A percentile compares a stretch with the other conserved stretches of the same genome.
Conservation (phyloP, 83 land plant species). For the Diphasiastrum complanatum region DNA sequence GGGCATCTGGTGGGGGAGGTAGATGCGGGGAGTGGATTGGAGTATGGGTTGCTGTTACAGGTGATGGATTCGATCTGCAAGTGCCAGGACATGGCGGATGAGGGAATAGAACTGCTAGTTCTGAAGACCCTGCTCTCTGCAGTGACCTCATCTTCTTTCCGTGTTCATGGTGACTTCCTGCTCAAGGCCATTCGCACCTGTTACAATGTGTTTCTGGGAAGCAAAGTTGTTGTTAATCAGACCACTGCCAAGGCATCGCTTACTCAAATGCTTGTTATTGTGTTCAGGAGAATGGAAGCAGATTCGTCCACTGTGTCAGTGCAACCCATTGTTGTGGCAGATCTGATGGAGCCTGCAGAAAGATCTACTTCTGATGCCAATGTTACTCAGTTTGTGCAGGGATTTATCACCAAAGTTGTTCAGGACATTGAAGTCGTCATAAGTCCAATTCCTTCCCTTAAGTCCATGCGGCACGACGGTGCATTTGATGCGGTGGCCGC, state of each 20-base stretch:
- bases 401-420: conserved; percentile 77
- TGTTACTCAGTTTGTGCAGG: conserved; percentile 65
- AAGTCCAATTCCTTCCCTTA: conserved; percentile 38
- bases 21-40: conserved; percentile 18
- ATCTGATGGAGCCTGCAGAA: conserved; percentile 82
- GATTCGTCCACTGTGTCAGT: conserved; percentile 86
- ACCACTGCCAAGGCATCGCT: conserved; percentile 91
- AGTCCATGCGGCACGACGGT: conserved; percentile 57
- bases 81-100: neutral
- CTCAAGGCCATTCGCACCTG: conserved; percentile 69
- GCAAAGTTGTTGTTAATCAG: conserved; percentile 76
- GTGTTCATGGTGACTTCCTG: conserved; percentile 81
- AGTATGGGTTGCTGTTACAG: conserved; percentile 15
- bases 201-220: conserved; percentile 72
- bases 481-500: conserved; percentile 82
- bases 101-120: conserved; percentile 32
- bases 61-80: neutral
- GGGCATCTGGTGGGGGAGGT: conserved; percentile 51
- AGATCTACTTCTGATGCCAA: conserved; percentile 43
- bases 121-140: conserved; percentile 74
- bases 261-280: conserved; percentile 91
- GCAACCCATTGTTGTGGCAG: conserved; percentile 90
- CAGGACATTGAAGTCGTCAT: conserved; percentile 82
- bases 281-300: conserved; percentile 92
- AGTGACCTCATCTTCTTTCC: conserved; percentile 62